These are phyloP conservation scores for Orbilia brochopaga DNA, from an alignment of 2,329 filamentous ascomycete genomes.

Conservation along the genomic window DNA sequence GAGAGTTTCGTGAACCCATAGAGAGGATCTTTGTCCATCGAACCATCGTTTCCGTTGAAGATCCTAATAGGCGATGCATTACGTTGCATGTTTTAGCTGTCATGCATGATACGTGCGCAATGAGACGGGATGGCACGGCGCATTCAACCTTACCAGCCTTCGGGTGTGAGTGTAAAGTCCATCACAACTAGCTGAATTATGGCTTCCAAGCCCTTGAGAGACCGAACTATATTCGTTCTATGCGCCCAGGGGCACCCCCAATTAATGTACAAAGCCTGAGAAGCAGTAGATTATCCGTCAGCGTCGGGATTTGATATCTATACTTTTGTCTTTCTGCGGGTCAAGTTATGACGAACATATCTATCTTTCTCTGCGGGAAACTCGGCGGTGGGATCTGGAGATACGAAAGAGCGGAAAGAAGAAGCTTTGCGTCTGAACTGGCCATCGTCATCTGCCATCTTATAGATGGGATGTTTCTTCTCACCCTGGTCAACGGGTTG, in stretches of 20 bases:
- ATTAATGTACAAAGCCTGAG: slow-evolving; percentile 37
- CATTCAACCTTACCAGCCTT: slow-evolving; percentile 27
- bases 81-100: neutral
- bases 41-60: slow-evolving; percentile 39
- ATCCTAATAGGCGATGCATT: slow-evolving; percentile 8
- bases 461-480: slow-evolving; percentile 32
- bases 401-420: slow-evolving; percentile 31
- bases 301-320: no score
- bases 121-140: neutral
- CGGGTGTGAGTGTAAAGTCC: slow-evolving; percentile 40
- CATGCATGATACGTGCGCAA: neutral
- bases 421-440: slow-evolving; percentile 38
- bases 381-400: slow-evolving; percentile 26
- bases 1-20: slow-evolving; percentile 76
- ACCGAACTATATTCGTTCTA: slow-evolving; percentile 37
- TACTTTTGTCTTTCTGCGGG: no score
- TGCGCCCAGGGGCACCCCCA: slow-evolving; percentile 47
- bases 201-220: slow-evolving; percentile 36
- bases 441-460: slow-evolving; percentile 46
- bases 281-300: no score
- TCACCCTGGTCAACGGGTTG: neutral
- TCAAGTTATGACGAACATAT: slow-evolving; percentile 38
- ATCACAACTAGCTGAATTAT: slow-evolving; percentile 39
- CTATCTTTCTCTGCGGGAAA: slow-evolving; percentile 42
- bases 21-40: slow-evolving; percentile 64